phyloP scores from a whole-genome alignment of 352 stramenopile species.

The Aphanomyces astaci region DNA sequence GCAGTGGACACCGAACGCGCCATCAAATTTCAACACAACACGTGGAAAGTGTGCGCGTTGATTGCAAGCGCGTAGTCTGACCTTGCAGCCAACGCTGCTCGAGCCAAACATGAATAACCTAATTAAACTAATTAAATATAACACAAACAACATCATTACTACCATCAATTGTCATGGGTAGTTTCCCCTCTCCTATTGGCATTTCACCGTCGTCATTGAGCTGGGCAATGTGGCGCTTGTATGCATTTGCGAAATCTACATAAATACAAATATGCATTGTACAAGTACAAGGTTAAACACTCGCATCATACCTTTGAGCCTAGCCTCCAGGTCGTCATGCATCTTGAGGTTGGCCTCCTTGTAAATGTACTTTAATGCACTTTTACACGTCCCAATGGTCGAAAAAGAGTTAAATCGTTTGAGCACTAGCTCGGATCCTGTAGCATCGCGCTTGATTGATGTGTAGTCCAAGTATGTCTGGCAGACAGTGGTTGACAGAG shows the following conservation, averaged over 20 bases:
- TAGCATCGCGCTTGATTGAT: neutral
- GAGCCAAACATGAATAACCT: neutral
- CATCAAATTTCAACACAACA: too few relatives aligned
- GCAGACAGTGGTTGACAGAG: too few relatives aligned
- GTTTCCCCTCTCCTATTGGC: too few relatives aligned
- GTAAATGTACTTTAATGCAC: neutral
- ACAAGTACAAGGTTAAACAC: neutral
- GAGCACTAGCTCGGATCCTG: neutral
- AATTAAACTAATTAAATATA: neutral
- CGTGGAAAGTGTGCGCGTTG: neutral
- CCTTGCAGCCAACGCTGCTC: neutral
- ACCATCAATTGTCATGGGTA: too few relatives aligned
- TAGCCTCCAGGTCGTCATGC: neutral
- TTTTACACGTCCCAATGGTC: neutral
- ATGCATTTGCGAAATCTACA: neutral
- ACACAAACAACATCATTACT: too few relatives aligned
- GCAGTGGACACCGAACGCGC: neutral
- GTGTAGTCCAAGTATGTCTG: too few relatives aligned
- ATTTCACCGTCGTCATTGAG: too few relatives aligned
- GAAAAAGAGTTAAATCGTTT: neutral
- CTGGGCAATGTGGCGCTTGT: too few relatives aligned
- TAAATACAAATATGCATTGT: neutral
- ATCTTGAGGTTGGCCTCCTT: neutral
- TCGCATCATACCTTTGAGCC: too few relatives aligned
- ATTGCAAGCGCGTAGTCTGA: neutral